Evolutionary conservation across 1,284 basidiomycete genomes (phyloP).

Genomic region (Sporisorium graminicola): DNA sequence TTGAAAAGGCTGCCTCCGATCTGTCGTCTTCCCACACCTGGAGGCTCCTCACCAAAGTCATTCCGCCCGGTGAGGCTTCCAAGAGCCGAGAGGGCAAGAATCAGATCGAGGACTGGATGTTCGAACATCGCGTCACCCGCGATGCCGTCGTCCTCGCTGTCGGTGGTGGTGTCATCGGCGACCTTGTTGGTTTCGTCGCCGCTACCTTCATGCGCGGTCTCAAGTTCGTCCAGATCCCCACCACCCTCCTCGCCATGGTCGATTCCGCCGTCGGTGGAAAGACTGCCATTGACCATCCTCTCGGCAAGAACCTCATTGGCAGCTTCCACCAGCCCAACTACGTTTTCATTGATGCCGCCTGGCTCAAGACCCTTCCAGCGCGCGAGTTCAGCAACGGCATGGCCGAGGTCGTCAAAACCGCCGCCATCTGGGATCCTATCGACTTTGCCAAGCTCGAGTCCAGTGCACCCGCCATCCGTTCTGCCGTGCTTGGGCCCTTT

Average conservation of each 20-base stretch:
- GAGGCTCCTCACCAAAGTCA: constrained; percentile 82
- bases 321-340: constrained; percentile 98
- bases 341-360: constrained; percentile 97
- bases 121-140: constrained; percentile 88
- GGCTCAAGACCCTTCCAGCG: constrained; percentile 90
- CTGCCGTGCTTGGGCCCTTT: constrained; percentile 63
- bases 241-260: constrained; percentile 97
- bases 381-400: constrained; percentile 98
- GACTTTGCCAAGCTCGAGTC: constrained; percentile 69
- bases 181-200: constrained; percentile 94
- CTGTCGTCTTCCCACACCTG: constrained; percentile 70
- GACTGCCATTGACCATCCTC: constrained; percentile 95
- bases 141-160: constrained; percentile 94
- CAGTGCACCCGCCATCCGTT: constrained; percentile 61
- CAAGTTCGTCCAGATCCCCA: constrained; percentile 94
- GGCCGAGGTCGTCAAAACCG: constrained; percentile 89
- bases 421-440: constrained; percentile 68
- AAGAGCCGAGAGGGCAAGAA: constrained; percentile 94
- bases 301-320: constrained; percentile 97
- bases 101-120: constrained; percentile 91
- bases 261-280: constrained; percentile 98
- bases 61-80: constrained; percentile 90
- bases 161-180: constrained; percentile 94
- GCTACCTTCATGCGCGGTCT: constrained; percentile 85
- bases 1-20: constrained; percentile 60